These are phyloP conservation scores for Carallia pectinifolia DNA, from an alignment of 345 rosid species.

Conservation along the genomic window DNA sequence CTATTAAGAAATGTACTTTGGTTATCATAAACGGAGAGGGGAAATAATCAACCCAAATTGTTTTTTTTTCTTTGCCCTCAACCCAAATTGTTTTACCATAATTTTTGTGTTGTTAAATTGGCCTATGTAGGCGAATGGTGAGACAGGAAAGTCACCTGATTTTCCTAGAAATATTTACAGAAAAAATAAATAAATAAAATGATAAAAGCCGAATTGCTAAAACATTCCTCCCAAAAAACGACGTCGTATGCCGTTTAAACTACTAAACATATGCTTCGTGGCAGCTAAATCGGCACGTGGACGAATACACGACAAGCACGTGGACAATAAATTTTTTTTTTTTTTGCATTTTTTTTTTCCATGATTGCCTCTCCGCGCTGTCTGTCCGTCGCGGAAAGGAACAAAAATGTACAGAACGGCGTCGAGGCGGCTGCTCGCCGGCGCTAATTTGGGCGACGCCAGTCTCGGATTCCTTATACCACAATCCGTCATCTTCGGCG, in stretches of 20 bases:
- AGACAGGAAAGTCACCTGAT: no score
- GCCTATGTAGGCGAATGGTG: no score
- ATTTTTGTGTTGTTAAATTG: no score
- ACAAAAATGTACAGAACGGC: conserved; percentile 60
- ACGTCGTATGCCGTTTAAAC: not conserved
- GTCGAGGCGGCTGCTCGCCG: conserved; percentile 47
- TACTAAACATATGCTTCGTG: conserved; percentile 2
- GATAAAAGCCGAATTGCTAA: no score
- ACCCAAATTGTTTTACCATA: no score
- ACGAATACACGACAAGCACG: not conserved
- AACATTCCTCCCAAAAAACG: not conserved
- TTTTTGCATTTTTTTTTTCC: not conserved
- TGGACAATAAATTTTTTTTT: conserved; percentile 6
- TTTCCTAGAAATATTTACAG: no score
- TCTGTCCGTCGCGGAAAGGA: not conserved
- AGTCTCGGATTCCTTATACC: conserved; percentile 22
- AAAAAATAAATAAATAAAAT: no score
- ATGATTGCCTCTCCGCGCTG: not conserved
- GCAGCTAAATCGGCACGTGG: conserved; percentile 21
- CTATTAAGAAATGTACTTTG: no score
- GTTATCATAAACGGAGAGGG: no score
- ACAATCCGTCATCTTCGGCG: conserved; percentile 21
- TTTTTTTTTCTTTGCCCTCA: no score
- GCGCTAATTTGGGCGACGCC: conserved; percentile 13
- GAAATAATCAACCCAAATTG: no score